Evolutionary conservation across 768 basidiomycete species (phyloP).

Genomic region (Amanita jacksonii): DNA sequence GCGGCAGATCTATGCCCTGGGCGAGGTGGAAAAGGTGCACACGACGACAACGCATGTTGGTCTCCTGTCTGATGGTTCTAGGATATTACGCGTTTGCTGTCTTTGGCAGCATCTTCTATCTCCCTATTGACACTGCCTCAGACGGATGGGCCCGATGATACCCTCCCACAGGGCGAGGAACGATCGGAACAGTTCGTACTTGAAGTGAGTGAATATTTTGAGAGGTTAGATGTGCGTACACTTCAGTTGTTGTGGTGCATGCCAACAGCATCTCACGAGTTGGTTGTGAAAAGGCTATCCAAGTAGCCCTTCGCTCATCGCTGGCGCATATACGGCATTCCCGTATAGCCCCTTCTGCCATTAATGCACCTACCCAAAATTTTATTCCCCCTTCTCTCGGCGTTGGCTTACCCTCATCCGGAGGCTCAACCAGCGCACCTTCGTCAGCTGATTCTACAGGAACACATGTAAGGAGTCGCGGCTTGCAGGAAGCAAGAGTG

Average conservation of each 20-base stretch:
- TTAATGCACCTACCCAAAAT: slow-evolving; percentile 63
- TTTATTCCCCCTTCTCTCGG: slow-evolving; percentile 75
- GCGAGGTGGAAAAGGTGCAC: slow-evolving; percentile 69
- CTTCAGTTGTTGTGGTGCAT: too few species aligned
- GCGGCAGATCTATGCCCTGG: slow-evolving; percentile 71
- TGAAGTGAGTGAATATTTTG: slow-evolving; percentile 81
- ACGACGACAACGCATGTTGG: slow-evolving; percentile 10
- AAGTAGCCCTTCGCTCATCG: slow-evolving; percentile 65
- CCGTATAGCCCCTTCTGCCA: slow-evolving; percentile 81
- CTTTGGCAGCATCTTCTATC: slow-evolving; percentile 69
- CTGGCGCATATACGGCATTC: slow-evolving; percentile 76
- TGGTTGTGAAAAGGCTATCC: slow-evolving; percentile 73
- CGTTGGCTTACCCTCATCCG: slow-evolving; percentile 48
- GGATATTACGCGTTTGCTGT: slow-evolving; percentile 72
- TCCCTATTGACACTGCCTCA: slow-evolving; percentile 77
- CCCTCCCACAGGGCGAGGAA: slow-evolving; percentile 71
- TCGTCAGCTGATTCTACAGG: not conserved
- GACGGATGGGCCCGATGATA: slow-evolving; percentile 60
- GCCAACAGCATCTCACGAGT: too few species aligned
- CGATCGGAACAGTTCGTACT: slow-evolving; percentile 79
- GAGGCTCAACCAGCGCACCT: not conserved
- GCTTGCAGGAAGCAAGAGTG: slow-evolving; percentile 68
- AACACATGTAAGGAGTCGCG: slow-evolving; percentile 34
- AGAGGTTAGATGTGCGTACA: slow-evolving; percentile 58
- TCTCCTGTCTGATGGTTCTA: slow-evolving; percentile 17